A percentile compares a stretch with the other conserved stretches of the same genome.
Conservation (phyloP, 805 yeast species). For the Spathaspora sp. region DNA sequence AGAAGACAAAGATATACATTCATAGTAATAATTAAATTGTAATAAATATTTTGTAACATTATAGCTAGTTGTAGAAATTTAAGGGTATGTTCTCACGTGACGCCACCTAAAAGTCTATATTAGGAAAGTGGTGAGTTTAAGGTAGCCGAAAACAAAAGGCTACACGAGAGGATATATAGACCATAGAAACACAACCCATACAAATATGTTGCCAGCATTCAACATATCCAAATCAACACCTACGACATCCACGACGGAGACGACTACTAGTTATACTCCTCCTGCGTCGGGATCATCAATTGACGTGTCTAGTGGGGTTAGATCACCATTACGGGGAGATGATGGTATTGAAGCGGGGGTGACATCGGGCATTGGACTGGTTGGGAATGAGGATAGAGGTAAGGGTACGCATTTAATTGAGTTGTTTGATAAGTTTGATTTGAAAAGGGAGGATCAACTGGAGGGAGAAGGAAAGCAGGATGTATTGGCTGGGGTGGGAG, state of each 20-base stretch:
- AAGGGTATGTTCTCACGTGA: background rate
- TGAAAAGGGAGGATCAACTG: conserved; percentile 8
- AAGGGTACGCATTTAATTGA: conserved; percentile 24
- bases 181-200: background rate
- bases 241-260: conserved; percentile 39
- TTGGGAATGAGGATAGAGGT: background rate
- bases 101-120: background rate
- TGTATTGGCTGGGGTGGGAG: background rate
- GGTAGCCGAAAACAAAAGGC: background rate
- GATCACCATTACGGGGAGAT: background rate
- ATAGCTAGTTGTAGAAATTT: background rate
- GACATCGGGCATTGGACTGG: background rate
- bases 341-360: background rate
- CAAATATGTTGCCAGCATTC: conserved; percentile 20
- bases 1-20: conserved; percentile 25
- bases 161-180: background rate
- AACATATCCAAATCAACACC: conserved; percentile 37
- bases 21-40: conserved; percentile 9
- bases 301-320: background rate
- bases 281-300: conserved; percentile 2
- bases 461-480: background rate
- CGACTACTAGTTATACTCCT: conserved; percentile 21
- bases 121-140: background rate
- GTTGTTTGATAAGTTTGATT: conserved; percentile 33
- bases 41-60: background rate